A percentile compares a stretch with the other conserved stretches of the same genome.
These are phyloP conservation scores for Aspergillus sp. DNA, from an alignment of 2,329 filamentous ascomycete genomes.

Conservation along the genomic window DNA sequence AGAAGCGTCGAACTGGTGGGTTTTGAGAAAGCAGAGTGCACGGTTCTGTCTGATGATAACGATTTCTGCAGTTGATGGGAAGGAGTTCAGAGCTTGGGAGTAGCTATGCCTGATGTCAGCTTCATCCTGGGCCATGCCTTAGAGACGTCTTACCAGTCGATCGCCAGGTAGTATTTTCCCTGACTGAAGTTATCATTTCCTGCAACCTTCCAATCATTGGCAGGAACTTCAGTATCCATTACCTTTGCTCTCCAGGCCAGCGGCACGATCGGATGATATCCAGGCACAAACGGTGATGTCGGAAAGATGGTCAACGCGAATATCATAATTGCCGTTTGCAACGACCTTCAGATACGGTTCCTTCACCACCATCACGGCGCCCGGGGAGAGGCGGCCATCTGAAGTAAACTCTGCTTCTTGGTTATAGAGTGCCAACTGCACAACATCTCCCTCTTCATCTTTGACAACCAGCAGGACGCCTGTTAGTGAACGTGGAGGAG, in stretches of 20 bases:
- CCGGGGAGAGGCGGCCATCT: conserved; percentile 35
- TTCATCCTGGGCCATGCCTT: too few relatives aligned
- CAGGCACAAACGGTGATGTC: conserved; percentile 47
- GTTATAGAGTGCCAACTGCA: conserved; percentile 44
- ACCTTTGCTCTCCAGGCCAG: conserved; percentile 30
- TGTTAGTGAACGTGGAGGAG: conserved; percentile 28
- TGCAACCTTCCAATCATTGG: conserved; percentile 15
- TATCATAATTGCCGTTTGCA: conserved; percentile 39
- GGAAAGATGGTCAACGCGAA: conserved; percentile 55
- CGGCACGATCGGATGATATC: conserved; percentile 43
- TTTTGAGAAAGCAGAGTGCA: conserved; percentile 33
- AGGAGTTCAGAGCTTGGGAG: conserved; percentile 33
- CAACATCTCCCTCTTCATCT: conserved; percentile 39
- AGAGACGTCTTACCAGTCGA: conserved; percentile 27
- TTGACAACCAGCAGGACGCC: conserved; percentile 40
- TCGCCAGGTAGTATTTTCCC: conserved; percentile 18
- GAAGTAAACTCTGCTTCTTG: conserved; percentile 37
- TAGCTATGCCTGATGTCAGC: conserved; percentile 33
- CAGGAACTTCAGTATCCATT: conserved; percentile 1
- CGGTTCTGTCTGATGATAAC: conserved; percentile 37
- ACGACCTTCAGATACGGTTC: conserved; percentile 54
- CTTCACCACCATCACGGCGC: conserved; percentile 49
- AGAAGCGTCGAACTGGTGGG: conserved; percentile 35
- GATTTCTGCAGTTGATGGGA: conserved; percentile 37
- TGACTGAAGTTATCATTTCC: conserved; percentile 35